A percentile compares a stretch with the other conserved stretches of the same genome.
These are phyloP conservation scores for Oryza meridionalis DNA, from an alignment of 176 grass and related monocot genomes.

Conservation along the genomic window DNA sequence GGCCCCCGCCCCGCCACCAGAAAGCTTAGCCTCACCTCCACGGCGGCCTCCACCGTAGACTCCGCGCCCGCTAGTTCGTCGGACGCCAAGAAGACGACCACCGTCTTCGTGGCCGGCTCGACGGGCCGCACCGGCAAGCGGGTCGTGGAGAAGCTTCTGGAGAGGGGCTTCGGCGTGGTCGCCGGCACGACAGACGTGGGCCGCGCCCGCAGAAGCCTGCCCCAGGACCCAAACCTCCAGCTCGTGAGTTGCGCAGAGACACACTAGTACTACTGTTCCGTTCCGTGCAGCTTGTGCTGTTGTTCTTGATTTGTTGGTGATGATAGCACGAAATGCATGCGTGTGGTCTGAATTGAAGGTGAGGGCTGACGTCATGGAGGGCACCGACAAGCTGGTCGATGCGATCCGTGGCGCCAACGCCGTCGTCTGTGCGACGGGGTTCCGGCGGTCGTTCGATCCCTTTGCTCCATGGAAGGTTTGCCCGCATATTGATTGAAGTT, in stretches of 20 bases:
- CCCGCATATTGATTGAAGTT: background rate
- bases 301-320: background rate
- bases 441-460: slow-evolving; percentile 61
- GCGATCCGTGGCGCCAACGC: slow-evolving; percentile 60
- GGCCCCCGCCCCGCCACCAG: slow-evolving; percentile 8
- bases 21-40: slow-evolving; percentile 31
- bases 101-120: slow-evolving; percentile 71
- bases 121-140: slow-evolving; percentile 71
- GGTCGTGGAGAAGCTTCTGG: slow-evolving; percentile 66
- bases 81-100: slow-evolving; percentile 49
- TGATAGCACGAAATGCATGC: background rate
- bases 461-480: slow-evolving; percentile 81
- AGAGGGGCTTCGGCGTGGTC: slow-evolving; percentile 55
- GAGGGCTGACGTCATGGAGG: slow-evolving; percentile 65
- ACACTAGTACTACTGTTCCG: background rate
- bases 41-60: slow-evolving; percentile 42
- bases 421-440: slow-evolving; percentile 68
- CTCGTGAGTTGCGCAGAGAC: slow-evolving; percentile 45
- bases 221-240: slow-evolving; percentile 55
- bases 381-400: slow-evolving; percentile 50
- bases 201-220: slow-evolving; percentile 49
- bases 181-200: slow-evolving; percentile 58
- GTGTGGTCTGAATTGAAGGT: slow-evolving; percentile 43
- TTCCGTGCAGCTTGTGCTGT: background rate
- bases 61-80: slow-evolving; percentile 23